Evolutionary conservation across 2,329 filamentous ascomycete genomes (phyloP).

Genomic region (Cercospora zeae-maydis): DNA sequence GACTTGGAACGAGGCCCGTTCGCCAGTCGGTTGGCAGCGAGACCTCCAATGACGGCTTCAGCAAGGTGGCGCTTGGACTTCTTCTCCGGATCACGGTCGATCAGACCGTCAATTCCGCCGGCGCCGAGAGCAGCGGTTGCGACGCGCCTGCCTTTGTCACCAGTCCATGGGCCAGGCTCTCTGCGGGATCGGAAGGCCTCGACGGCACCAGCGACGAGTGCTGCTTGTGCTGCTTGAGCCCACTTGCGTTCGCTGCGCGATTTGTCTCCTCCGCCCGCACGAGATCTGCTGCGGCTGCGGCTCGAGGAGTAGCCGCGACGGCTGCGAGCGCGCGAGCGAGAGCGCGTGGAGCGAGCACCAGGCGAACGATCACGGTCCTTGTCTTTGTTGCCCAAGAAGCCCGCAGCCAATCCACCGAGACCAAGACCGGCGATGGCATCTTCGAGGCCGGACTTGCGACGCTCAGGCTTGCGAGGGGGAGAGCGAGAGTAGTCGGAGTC

Average conservation of each 20-base stretch:
- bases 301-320: slow-evolving; percentile 43
- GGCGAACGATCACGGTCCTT: slow-evolving; percentile 54
- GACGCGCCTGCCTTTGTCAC: slow-evolving; percentile 86
- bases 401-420: slow-evolving; percentile 53
- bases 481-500: slow-evolving; percentile 45
- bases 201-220: slow-evolving; percentile 81
- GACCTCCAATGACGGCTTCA: slow-evolving; percentile 82
- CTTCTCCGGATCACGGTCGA: slow-evolving; percentile 65
- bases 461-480: slow-evolving; percentile 42
- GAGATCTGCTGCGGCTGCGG: slow-evolving; percentile 50
- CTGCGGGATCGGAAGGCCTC: slow-evolving; percentile 90
- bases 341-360: slow-evolving; percentile 38
- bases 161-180: slow-evolving; percentile 83
- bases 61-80: slow-evolving; percentile 76
- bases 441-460: slow-evolving; percentile 58
- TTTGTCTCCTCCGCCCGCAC: slow-evolving; percentile 46
- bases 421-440: slow-evolving; percentile 59
- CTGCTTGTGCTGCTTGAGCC: slow-evolving; percentile 82
- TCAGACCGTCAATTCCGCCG: slow-evolving; percentile 76
- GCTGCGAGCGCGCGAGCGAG: slow-evolving; percentile 52
- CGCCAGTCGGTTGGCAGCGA: slow-evolving; percentile 79
- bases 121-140: slow-evolving; percentile 82
- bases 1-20: slow-evolving; percentile 72
- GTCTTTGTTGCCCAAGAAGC: slow-evolving; percentile 54
- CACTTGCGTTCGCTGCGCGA: slow-evolving; percentile 62